A percentile compares a stretch with the other conserved stretches of the same genome.
Conservation (phyloP, 2,329 filamentous ascomycete species). For the Periglandula ipomoeae region DNA sequence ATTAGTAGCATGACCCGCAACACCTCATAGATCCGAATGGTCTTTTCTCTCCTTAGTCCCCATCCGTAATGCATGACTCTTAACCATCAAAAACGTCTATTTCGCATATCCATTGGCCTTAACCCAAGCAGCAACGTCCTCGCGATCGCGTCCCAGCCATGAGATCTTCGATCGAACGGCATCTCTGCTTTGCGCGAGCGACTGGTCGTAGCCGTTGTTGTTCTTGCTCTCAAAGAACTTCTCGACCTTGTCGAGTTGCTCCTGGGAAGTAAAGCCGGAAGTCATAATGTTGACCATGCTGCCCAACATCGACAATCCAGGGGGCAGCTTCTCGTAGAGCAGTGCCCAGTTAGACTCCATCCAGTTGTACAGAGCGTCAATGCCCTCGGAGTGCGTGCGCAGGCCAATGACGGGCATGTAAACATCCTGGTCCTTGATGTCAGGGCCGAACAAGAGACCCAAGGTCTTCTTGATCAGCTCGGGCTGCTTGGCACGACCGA, state of each 20-base stretch:
- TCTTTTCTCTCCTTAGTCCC: neutral
- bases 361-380: constrained; percentile 74
- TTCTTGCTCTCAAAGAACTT: constrained; percentile 74
- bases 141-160: constrained; percentile 16
- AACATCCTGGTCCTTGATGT: constrained; percentile 90
- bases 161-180: constrained; percentile 65
- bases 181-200: constrained; percentile 83
- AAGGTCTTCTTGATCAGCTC: constrained; percentile 77
- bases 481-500: constrained; percentile 70
- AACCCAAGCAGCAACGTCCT: constrained; percentile 17
- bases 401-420: constrained; percentile 80
- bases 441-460: constrained; percentile 61
- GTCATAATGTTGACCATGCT: constrained; percentile 76
- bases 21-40: too few relatives aligned
- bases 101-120: constrained; percentile 15
- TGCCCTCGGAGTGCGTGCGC: constrained; percentile 66
- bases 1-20: too few relatives aligned
- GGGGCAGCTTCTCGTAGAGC: constrained; percentile 70
- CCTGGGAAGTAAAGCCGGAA: constrained; percentile 65
- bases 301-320: constrained; percentile 78
- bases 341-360: constrained; percentile 83
- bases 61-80: neutral
- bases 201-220: constrained; percentile 77
- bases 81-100: neutral
- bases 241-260: constrained; percentile 68